Percentiles rank a stretch among this genome's conserved stretches.
These are phyloP conservation scores for Mycogone perniciosa DNA, from an alignment of 2,329 filamentous ascomycete species.

Conservation along the genomic window DNA sequence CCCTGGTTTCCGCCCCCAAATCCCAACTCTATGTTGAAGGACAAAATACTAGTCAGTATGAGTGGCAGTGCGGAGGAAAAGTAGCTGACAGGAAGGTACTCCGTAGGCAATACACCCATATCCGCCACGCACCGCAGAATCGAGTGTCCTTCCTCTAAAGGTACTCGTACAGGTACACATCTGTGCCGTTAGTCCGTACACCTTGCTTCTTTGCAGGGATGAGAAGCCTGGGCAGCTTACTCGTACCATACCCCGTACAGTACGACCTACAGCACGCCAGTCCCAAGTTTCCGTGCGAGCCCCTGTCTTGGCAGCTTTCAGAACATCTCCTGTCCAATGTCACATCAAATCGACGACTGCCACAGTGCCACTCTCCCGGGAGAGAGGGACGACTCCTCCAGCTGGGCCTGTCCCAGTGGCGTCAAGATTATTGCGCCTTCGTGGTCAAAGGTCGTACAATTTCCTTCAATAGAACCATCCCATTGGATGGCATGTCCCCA, in stretches of 20 bases:
- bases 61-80: no score
- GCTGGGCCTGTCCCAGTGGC: not conserved
- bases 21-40: not conserved
- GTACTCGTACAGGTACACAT: no score
- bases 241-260: not conserved
- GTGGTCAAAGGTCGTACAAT: no score
- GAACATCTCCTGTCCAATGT: not conserved
- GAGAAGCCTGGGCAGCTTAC: not conserved
- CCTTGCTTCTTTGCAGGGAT: not conserved
- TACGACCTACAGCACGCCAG: not conserved
- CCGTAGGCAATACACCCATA: not conserved
- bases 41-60: no score
- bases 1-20: constrained; percentile 1
- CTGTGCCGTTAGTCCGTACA: not conserved
- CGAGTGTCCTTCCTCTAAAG: no score
- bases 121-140: not conserved
- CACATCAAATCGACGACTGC: not conserved
- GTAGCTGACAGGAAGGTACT: no score
- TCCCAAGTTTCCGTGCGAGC: not conserved
- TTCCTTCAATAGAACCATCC: no score
- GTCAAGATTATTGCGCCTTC: no score
- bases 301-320: not conserved
- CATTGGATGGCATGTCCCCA: no score
- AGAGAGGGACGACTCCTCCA: not conserved
- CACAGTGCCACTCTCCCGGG: not conserved